phyloP scores from a whole-genome alignment of 148 eudicot genomes.

The Dianthus caryophyllus region DNA sequence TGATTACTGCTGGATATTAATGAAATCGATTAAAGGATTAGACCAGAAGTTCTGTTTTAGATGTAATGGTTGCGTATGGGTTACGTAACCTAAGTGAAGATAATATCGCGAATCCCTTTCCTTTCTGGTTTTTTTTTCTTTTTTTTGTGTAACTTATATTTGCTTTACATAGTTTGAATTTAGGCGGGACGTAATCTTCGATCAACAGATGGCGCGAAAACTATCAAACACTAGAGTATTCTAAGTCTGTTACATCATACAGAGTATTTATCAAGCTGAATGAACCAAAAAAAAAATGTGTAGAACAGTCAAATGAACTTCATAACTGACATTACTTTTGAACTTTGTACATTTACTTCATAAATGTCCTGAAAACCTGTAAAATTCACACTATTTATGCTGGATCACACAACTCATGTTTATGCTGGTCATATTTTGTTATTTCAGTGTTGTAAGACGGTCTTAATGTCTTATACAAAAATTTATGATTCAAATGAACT shows the following conservation, averaged over 20 bases:
- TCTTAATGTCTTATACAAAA: no score
- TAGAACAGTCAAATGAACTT: neutral
- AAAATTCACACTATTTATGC: neutral
- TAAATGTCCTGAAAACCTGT: conserved; percentile 4
- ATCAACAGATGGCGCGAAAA: neutral
- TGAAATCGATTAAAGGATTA: neutral
- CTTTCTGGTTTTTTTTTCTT: no score
- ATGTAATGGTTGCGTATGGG: conserved; percentile 8
- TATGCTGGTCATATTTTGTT: neutral
- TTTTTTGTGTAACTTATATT: neutral
- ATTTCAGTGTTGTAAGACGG: neutral
- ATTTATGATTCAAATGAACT: no score
- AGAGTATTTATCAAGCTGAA: no score
- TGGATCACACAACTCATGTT: neutral
- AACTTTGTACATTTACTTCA: neutral
- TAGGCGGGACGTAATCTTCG: no score
- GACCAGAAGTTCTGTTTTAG: neutral
- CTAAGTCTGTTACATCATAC: no score
- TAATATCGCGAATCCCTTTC: neutral
- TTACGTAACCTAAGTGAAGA: neutral
- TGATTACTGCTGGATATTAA: neutral
- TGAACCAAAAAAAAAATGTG: no score
- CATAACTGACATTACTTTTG: neutral
- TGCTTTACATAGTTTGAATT: no score
- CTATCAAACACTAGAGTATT: no score